Evolutionary conservation across 352 stramenopile species (phyloP).

Genomic region (Globisporangium uncinulatum): DNA sequence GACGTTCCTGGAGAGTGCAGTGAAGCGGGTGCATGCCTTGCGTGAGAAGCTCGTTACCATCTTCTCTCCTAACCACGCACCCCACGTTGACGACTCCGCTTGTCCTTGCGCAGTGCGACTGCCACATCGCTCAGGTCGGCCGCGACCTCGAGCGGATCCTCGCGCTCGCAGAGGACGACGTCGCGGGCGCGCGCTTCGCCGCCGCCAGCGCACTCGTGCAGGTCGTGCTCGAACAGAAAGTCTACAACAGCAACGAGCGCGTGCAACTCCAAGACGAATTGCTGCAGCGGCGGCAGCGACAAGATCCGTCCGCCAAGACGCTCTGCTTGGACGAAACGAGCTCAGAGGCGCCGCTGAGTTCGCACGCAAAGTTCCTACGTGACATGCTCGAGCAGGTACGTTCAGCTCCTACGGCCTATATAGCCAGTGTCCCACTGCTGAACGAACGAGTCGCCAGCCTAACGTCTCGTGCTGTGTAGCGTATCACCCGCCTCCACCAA

Average conservation of each 20-base stretch:
- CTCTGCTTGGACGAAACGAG: neutral
- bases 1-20: conserved; percentile 26
- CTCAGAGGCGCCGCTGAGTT: conserved; percentile 7
- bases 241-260: conserved; percentile 35
- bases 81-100: neutral
- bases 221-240: conserved; percentile 54
- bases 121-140: conserved; percentile 30
- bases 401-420: neutral
- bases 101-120: conserved; percentile 33
- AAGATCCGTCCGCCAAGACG: neutral
- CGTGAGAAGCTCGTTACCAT: neutral
- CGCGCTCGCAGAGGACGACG: conserved; percentile 32
- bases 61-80: neutral
- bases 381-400: conserved; percentile 63
- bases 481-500: conserved; percentile 50
- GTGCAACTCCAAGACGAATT: conserved; percentile 27
- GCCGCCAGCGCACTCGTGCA: conserved; percentile 54
- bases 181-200: conserved; percentile 36
- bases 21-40: conserved; percentile 11
- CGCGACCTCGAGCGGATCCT: conserved; percentile 44
- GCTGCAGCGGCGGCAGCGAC: conserved; percentile 10
- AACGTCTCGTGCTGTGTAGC: conserved; percentile 20
- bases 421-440: neutral
- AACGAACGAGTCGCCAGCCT: too few relatives aligned
- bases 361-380: conserved; percentile 35